These are phyloP conservation scores for Nymphaea colorata DNA, from an alignment of 164 flowering plant species.

Conservation along the genomic window DNA sequence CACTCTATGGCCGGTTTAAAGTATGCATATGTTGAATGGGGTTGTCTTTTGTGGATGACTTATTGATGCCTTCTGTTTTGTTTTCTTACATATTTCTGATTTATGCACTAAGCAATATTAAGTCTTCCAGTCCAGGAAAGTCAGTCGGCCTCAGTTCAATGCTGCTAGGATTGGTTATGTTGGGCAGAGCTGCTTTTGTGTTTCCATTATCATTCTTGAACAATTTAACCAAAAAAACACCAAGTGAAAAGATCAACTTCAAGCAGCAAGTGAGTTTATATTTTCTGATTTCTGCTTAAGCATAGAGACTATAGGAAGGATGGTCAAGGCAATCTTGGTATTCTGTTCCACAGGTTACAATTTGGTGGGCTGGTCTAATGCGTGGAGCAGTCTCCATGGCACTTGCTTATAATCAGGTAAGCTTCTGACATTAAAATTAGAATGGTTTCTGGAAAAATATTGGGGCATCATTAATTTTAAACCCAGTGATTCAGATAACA, in stretches of 20 bases:
- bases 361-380: constrained; percentile 70
- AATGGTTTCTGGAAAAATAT: no score
- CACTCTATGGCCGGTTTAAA: no score
- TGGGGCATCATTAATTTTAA: no score
- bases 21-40: no score
- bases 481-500: no score
- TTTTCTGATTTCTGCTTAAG: background rate
- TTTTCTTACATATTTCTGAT: no score
- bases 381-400: constrained; percentile 57
- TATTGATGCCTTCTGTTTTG: no score
- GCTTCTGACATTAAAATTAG: background rate
- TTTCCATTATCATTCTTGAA: constrained; percentile 33
- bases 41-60: no score
- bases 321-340: background rate
- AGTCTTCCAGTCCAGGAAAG: constrained; percentile 27
- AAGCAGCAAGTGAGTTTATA: constrained; percentile 25
- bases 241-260: constrained; percentile 22
- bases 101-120: no score
- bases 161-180: constrained; percentile 25
- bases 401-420: constrained; percentile 52
- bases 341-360: constrained; percentile 21
- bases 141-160: constrained; percentile 32
- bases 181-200: constrained; percentile 46
- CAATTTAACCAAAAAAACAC: constrained; percentile 22
- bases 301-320: no score